Conservation (phyloP, 345 rosid genomes). For the Mallotus nudiflorus region DNA sequence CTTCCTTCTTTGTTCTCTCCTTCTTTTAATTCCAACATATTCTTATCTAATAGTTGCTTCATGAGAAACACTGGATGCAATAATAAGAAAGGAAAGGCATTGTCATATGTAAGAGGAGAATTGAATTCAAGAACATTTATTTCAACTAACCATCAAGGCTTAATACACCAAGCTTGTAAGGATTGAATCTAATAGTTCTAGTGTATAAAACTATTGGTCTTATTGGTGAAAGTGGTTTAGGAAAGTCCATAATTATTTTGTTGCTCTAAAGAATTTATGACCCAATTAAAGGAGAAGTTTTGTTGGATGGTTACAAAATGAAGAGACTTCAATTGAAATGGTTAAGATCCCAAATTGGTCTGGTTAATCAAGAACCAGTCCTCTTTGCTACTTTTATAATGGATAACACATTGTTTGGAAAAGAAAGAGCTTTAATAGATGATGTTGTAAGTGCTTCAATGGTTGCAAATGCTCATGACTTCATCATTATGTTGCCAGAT, state of each 20-base stretch:
- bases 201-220: constrained; percentile 63
- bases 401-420: constrained; percentile 63
- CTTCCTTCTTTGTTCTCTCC: too few relatives aligned
- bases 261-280: constrained; percentile 68
- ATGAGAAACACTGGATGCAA: too few relatives aligned
- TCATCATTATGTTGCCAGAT: constrained; percentile 58
- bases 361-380: constrained; percentile 66
- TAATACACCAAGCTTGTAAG: constrained; percentile 53
- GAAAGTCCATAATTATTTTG: constrained; percentile 60
- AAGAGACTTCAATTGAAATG: constrained; percentile 61
- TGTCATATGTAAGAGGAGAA: constrained; percentile 65
- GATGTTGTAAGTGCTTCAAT: constrained; percentile 54
- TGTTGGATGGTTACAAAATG: constrained; percentile 59
- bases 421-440: constrained; percentile 61
- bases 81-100: constrained; percentile 60
- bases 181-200: constrained; percentile 52
- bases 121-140: constrained; percentile 47
- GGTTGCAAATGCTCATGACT: constrained; percentile 66
- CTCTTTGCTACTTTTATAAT: constrained; percentile 61
- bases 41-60: too few relatives aligned
- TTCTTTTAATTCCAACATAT: too few relatives aligned
- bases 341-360: constrained; percentile 66
- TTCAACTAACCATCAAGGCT: constrained; percentile 67
- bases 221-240: constrained; percentile 71
- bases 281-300: constrained; percentile 51